These are phyloP conservation scores for Neltuma alba DNA, from an alignment of 306 rosid species.

Conservation along the genomic window DNA sequence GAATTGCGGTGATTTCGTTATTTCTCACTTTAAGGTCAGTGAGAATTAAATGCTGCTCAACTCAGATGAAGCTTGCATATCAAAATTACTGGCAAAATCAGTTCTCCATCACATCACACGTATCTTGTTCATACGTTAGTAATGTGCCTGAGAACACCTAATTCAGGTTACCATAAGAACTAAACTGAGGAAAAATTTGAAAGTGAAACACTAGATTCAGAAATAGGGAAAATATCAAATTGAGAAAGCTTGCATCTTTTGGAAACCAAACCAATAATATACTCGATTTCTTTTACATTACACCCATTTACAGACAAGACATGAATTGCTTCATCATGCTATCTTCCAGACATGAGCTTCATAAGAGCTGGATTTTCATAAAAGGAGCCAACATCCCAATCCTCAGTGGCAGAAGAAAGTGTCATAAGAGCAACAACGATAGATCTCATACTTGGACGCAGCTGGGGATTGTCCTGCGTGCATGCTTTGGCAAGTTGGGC, in stretches of 20 bases:
- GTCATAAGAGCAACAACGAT: slow-evolving; percentile 84
- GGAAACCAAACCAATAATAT: not conserved
- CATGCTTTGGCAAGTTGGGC: slow-evolving; percentile 81
- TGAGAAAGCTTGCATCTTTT: not conserved
- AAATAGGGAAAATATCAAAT: not conserved
- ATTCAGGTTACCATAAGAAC: not conserved
- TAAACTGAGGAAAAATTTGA: not conserved
- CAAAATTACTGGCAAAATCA: not conserved
- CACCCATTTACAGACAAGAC: not conserved
- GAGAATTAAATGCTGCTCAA: not conserved
- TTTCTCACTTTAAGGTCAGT: not conserved
- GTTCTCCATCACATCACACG: not conserved
- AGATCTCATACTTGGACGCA: slow-evolving; percentile 87
- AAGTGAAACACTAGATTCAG: not conserved
- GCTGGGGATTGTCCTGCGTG: slow-evolving; percentile 62
- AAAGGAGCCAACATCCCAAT: slow-evolving; percentile 81
- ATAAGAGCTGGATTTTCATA: slow-evolving; percentile 66
- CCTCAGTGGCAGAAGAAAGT: slow-evolving; percentile 68
- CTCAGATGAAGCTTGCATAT: not conserved
- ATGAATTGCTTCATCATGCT: slow-evolving; percentile 23
- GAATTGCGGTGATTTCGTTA: not conserved
- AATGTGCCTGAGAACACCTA: not conserved
- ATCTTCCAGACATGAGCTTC: slow-evolving; percentile 74
- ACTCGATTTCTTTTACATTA: no score
- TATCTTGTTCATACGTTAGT: no score